Conservation (phyloP, 495 filamentous ascomycete species). For the Eremomyces bilateralis region DNA sequence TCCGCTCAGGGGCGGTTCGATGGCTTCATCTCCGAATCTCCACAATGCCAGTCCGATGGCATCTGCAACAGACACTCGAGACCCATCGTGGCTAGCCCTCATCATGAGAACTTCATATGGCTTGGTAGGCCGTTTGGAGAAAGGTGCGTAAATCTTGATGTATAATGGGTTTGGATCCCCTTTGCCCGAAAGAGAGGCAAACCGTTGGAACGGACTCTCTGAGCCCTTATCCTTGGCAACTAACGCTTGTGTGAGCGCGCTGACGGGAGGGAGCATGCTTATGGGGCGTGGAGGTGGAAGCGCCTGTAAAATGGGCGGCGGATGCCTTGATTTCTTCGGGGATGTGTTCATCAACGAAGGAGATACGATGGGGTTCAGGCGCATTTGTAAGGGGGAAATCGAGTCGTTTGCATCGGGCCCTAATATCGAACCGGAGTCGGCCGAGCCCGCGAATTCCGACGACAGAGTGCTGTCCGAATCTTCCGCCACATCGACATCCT, state of each 20-base stretch:
- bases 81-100: slow-evolving; percentile 50
- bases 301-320: slow-evolving; percentile 43
- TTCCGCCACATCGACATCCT: slow-evolving; percentile 33
- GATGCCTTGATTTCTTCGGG: slow-evolving; percentile 35
- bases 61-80: slow-evolving; percentile 65
- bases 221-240: slow-evolving; percentile 64
- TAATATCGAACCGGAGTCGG: slow-evolving; percentile 37
- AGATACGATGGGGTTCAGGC: too few species aligned
- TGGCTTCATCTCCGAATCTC: slow-evolving; percentile 64
- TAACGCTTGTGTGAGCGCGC: slow-evolving; percentile 45
- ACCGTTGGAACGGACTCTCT: slow-evolving; percentile 61
- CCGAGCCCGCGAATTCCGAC: slow-evolving; percentile 45
- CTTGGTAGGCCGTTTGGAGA: slow-evolving; percentile 33
- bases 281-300: slow-evolving; percentile 82
- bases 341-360: slow-evolving; percentile 22
- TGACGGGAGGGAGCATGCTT: slow-evolving; percentile 49
- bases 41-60: slow-evolving; percentile 77
- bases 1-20: slow-evolving; percentile 44
- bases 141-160: slow-evolving; percentile 73
- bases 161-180: slow-evolving; percentile 64
- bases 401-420: slow-evolving; percentile 24
- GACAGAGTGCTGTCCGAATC: slow-evolving; percentile 42
- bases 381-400: slow-evolving; percentile 22
- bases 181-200: slow-evolving; percentile 68
- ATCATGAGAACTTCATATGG: slow-evolving; percentile 61